A percentile compares a stretch with the other conserved stretches of the same genome.
phyloP scores from a whole-genome alignment of 2,329 filamentous ascomycete species.

The Phoma sp. region DNA sequence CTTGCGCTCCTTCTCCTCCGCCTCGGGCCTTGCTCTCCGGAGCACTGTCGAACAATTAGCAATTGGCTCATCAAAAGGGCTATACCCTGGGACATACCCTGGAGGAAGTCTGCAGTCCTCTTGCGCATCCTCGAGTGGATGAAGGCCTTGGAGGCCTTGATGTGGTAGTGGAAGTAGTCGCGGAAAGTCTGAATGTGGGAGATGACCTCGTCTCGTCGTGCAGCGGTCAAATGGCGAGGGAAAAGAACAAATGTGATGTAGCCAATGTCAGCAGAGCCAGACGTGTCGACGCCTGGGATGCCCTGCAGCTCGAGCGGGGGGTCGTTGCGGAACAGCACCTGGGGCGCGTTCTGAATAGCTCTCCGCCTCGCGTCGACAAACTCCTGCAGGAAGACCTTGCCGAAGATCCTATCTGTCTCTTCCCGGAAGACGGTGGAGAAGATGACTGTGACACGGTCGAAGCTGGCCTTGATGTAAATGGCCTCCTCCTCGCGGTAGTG shows the following conservation, averaged over 20 bases:
- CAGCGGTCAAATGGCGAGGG: constrained; percentile 87
- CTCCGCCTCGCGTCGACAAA: constrained; percentile 95
- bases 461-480: constrained; percentile 97
- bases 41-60: constrained; percentile 70
- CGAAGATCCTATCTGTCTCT: constrained; percentile 96
- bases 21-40: constrained; percentile 91
- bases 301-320: constrained; percentile 89
- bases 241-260: constrained; percentile 99
- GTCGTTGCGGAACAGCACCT: constrained; percentile 95
- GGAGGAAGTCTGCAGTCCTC: constrained; percentile 96
- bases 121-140: constrained; percentile 98
- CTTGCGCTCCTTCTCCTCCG: constrained; percentile 97
- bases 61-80: not conserved
- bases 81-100: constrained; percentile 65
- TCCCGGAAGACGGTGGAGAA: constrained; percentile 98
- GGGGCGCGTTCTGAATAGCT: constrained; percentile 96
- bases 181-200: constrained; percentile 99
- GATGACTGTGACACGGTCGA: constrained; percentile 97
- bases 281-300: constrained; percentile 76
- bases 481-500: constrained; percentile 99
- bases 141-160: constrained; percentile 99
- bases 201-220: constrained; percentile 92
- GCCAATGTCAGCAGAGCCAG: constrained; percentile 83
- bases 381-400: constrained; percentile 97
- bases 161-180: constrained; percentile 99